Percentiles rank a stretch among this genome's conserved stretches.
Conservation (phyloP, 169 alveolate species). For the Ophryocystis elektroscirrha region DNA sequence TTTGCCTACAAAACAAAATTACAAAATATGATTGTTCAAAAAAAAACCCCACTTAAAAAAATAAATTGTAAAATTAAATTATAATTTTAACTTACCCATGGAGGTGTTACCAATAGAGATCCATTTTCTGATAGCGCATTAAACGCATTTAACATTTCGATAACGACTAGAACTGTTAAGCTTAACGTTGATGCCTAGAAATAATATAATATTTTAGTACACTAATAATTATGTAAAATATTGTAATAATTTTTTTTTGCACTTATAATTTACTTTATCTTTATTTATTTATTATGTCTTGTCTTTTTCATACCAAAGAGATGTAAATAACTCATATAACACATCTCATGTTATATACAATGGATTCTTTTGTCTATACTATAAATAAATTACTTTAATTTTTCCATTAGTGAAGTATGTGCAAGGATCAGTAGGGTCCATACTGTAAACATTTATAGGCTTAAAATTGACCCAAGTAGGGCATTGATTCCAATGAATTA, state of each 20-base stretch:
- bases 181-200: constrained; percentile 71
- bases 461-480: constrained; percentile 60
- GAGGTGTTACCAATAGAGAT: constrained; percentile 74
- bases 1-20: constrained; percentile 32
- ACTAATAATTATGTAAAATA: not conserved
- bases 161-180: constrained; percentile 77
- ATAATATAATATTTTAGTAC: not conserved
- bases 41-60: not conserved
- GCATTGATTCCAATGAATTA: constrained; percentile 64
- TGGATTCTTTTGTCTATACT: not conserved
- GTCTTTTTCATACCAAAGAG: not conserved
- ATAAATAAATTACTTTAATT: constrained; percentile 40
- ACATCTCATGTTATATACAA: not conserved
- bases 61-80: not conserved
- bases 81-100: constrained; percentile 46
- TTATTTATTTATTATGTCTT: not conserved
- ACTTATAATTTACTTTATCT: not conserved
- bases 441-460: constrained; percentile 43
- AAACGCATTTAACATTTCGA: constrained; percentile 93
- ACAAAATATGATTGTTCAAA: not conserved
- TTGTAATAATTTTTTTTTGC: too few species aligned
- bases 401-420: constrained; percentile 85
- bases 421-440: constrained; percentile 65
- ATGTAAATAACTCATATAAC: not conserved
- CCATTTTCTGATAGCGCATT: constrained; percentile 92